phyloP scores from a whole-genome alignment of 176 grass and related monocot species.

The Triticum monococcum region DNA sequence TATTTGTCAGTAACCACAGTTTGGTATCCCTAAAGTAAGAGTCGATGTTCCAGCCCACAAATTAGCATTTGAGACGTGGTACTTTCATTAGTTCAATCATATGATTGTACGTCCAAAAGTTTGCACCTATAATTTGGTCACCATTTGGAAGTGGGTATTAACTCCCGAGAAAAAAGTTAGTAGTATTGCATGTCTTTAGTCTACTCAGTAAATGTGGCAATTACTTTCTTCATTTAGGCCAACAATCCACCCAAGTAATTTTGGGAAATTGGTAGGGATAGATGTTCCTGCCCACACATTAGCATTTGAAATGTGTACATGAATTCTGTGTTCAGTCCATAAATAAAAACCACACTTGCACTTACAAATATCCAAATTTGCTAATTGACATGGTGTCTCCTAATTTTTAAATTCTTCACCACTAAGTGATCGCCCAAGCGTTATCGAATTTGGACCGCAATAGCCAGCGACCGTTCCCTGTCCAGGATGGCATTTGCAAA shows the following conservation, averaged over 20 bases:
- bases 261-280: neutral
- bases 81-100: neutral
- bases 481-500: too few species aligned
- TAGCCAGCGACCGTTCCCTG: too few species aligned
- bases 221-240: neutral
- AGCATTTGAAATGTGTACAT: neutral
- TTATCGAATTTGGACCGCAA: too few species aligned
- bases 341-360: neutral
- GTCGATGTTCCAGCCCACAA: neutral
- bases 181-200: constrained; percentile 1
- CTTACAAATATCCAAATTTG: neutral
- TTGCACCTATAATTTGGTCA: too few species aligned
- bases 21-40: neutral
- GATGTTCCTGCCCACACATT: neutral
- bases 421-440: neutral
- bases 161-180: neutral
- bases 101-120: too few species aligned
- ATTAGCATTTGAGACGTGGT: neutral
- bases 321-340: neutral
- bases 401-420: neutral
- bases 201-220: neutral
- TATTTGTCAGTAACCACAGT: neutral
- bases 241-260: neutral
- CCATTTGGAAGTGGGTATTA: neutral
- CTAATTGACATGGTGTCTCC: neutral